Base-by-base conservation (phyloP, 352 stramenopile genomes). In the Phytophthora cryptogea region DNA sequence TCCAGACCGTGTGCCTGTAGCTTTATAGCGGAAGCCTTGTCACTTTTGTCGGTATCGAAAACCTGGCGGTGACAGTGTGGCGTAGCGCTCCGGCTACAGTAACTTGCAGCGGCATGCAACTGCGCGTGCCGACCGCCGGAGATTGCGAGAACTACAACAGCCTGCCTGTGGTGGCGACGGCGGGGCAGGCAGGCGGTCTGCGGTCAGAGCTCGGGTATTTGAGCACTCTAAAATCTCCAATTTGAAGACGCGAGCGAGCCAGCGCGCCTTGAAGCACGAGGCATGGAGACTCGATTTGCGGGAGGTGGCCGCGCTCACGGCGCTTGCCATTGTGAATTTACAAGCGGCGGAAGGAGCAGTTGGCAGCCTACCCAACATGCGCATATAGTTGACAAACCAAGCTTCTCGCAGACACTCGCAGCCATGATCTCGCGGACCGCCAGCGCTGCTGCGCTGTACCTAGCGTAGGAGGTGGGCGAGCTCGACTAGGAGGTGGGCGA, bases 131-230 rank as follows among this genome's bases (percentile, higher is more conserved):
- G 23, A 27, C 43, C 23, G 43, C 20, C 28, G n/a, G 35, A 9
- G 49, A 56, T 47, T 26, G 49, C 36, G 36, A 40, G 27, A 63
- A 56, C 43, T 56, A 56, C 44, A 63, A 63, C 32, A 36, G 54
- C 31, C n/a, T 60, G 43, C 42, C 33, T 33, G 41, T 7, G 50
- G 49, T 49, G 50, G 27, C 13, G 4, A 16, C n/a, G 33, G 33
- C 33, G 33, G n/a, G 20, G 20, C 20, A 23, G 20, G 20, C 1
- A 23, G 20, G 20, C 20, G 20, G 20, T 23, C 20, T 23, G 20
- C 20, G 20, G 40, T 26, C 40, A 46, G 30, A 46, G 40, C 40
- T 46, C n/a, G 4, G 5, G 8, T 23, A 3, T 23, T 2, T 8
- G 5, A 13, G 36, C 36, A 58, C 14, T 54, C 54, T 35, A 20